Conservation (phyloP, 2,329 filamentous ascomycete genomes). For the Cercospora sp. region DNA sequence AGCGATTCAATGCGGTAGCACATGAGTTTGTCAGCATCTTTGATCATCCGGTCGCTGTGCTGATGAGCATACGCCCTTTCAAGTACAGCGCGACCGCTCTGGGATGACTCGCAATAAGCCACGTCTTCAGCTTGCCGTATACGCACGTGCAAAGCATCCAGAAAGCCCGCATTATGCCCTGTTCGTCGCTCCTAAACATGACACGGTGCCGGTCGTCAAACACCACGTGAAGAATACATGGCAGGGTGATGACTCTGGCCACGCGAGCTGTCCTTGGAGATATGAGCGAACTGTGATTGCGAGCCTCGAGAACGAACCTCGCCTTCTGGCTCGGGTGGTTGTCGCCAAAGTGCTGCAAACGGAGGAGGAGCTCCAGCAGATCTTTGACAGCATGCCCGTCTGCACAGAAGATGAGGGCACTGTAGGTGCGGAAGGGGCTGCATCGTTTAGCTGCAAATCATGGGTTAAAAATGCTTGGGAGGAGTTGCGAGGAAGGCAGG, state of each 20-base stretch:
- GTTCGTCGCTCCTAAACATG: constrained; percentile 26
- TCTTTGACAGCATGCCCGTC: background rate
- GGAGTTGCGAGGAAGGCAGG: background rate
- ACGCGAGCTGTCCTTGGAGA: constrained; percentile 17
- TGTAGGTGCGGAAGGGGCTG: background rate
- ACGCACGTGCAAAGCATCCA: constrained; percentile 30
- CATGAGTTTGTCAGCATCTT: background rate
- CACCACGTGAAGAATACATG: constrained; percentile 24
- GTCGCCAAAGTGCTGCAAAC: constrained; percentile 17
- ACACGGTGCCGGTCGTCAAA: constrained; percentile 11
- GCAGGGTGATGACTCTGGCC: constrained; percentile 1
- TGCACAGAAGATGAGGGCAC: background rate
- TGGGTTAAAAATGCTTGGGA: background rate
- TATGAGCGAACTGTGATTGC: constrained; percentile 13
- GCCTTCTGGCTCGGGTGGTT: constrained; percentile 15
- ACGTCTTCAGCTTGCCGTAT: constrained; percentile 30
- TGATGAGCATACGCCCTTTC: background rate
- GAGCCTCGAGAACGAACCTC: constrained; percentile 10
- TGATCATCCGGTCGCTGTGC: background rate
- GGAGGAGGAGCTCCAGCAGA: background rate
- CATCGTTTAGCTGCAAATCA: background rate
- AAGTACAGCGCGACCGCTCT: background rate
- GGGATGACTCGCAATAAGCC: constrained; percentile 23
- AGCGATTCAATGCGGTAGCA: background rate
- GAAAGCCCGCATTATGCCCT: constrained; percentile 29